Percentiles rank a stretch among this genome's conserved stretches.
Conservation (phyloP, 2,329 filamentous ascomycete species). For the Tolypocladium capitatum region DNA sequence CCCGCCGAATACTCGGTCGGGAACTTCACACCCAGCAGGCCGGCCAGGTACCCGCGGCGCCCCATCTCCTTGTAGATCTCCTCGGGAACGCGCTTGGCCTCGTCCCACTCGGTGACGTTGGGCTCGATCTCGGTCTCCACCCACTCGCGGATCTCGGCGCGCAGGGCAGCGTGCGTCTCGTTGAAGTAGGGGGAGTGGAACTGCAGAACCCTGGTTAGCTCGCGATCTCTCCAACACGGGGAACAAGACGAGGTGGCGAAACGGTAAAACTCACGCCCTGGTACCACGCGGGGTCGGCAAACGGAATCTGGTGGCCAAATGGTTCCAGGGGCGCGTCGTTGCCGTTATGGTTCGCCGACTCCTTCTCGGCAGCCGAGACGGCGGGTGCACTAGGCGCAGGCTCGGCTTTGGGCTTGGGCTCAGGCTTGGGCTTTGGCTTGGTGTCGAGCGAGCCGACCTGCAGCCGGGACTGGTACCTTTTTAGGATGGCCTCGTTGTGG, state of each 20-base stretch:
- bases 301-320: slow-evolving; percentile 79
- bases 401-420: slow-evolving; percentile 29
- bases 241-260: not conserved
- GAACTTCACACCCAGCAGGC: slow-evolving; percentile 74
- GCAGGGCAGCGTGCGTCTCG: slow-evolving; percentile 80
- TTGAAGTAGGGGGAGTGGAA: slow-evolving; percentile 97
- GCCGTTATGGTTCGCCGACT: slow-evolving; percentile 19
- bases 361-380: slow-evolving; percentile 16
- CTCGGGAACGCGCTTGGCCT: slow-evolving; percentile 78
- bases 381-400: slow-evolving; percentile 17
- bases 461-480: slow-evolving; percentile 68
- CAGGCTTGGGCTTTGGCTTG: slow-evolving; percentile 58
- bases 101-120: slow-evolving; percentile 90
- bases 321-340: slow-evolving; percentile 66
- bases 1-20: slow-evolving; percentile 60
- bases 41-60: slow-evolving; percentile 82
- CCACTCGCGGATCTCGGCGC: slow-evolving; percentile 85
- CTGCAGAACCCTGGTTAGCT: slow-evolving; percentile 26
- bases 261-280: slow-evolving; percentile 53
- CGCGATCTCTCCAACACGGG: not conserved
- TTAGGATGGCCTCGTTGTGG: slow-evolving; percentile 76
- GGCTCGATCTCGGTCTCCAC: slow-evolving; percentile 82
- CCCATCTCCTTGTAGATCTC: slow-evolving; percentile 94
- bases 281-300: slow-evolving; percentile 89
- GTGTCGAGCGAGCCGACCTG: slow-evolving; percentile 79